Conservation (phyloP, 2,329 filamentous ascomycete species). For the Septoria petroselini region DNA sequence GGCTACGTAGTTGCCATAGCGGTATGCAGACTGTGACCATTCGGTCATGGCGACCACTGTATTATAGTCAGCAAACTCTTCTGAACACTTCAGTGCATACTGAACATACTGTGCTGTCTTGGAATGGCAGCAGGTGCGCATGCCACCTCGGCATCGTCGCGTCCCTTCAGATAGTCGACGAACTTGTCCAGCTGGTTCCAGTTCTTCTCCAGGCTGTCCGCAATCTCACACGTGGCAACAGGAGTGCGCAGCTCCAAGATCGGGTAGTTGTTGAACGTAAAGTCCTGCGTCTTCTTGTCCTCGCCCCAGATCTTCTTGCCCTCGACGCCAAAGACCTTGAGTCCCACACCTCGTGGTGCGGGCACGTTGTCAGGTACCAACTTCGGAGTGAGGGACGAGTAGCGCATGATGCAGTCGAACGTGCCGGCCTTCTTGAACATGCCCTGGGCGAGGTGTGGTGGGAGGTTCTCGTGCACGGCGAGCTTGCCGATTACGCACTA, state of each 20-base stretch:
- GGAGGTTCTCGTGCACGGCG: constrained; percentile 36
- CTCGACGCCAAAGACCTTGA: constrained; percentile 40
- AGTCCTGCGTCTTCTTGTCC: constrained; percentile 39
- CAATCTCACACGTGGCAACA: constrained; percentile 37
- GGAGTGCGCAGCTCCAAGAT: constrained; percentile 35
- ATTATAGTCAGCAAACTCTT: not conserved
- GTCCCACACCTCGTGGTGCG: constrained; percentile 38
- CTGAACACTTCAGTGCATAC: too few species aligned
- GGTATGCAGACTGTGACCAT: constrained; percentile 38
- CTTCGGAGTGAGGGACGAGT: constrained; percentile 40
- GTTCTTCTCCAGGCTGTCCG: constrained; percentile 37
- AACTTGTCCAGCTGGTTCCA: constrained; percentile 37
- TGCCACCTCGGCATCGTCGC: constrained; percentile 35
- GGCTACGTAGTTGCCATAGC: constrained; percentile 37
- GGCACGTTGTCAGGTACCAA: constrained; percentile 39
- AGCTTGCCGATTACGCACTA: constrained; percentile 37
- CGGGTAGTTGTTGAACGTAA: constrained; percentile 38
- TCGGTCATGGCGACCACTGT: constrained; percentile 37
- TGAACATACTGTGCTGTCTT: constrained; percentile 30
- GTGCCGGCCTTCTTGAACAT: constrained; percentile 38
- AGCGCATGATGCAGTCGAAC: constrained; percentile 41
- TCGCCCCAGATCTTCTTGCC: constrained; percentile 40
- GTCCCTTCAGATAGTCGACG: constrained; percentile 32
- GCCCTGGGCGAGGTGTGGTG: constrained; percentile 39
- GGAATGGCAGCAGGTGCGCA: constrained; percentile 32